Conservation (phyloP, 2,329 filamentous ascomycete species). For the Fusarium oligoseptatum region DNA sequence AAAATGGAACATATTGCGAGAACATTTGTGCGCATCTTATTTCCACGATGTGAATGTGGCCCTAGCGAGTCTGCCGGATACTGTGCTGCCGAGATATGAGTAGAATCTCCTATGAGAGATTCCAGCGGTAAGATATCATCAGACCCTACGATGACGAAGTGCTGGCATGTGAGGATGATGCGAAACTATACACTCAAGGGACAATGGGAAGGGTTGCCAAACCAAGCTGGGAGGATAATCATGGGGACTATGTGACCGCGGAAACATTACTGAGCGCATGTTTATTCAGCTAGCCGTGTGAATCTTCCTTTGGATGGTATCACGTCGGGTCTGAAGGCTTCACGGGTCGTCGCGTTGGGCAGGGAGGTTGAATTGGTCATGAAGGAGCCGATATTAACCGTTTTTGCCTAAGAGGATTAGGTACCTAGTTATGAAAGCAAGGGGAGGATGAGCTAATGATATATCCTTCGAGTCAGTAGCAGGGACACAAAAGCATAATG, state of each 20-base stretch:
- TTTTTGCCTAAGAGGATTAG: not conserved
- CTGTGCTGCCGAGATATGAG: conserved; percentile 5
- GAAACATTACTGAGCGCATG: conserved; percentile 3
- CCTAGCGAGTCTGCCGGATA: conserved; percentile 5
- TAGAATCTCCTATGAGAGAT: not conserved
- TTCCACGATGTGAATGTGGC: conserved; percentile 22
- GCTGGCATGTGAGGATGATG: not conserved
- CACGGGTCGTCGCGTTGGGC: not conserved
- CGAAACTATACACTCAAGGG: not conserved
- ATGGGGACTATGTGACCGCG: not conserved
- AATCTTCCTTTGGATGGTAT: not conserved
- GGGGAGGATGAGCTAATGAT: conserved; percentile 9
- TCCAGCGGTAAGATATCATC: conserved; percentile 13
- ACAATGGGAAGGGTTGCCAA: conserved; percentile 5
- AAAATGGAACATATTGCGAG: conserved; percentile 33
- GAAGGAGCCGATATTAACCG: not conserved
- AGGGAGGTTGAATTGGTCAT: not conserved
- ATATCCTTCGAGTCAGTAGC: not conserved
- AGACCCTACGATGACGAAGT: not conserved
- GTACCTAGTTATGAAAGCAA: conserved; percentile 3
- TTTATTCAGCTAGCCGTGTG: not conserved
- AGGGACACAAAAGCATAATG: not conserved
- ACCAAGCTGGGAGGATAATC: not conserved
- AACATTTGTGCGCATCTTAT: conserved; percentile 15
- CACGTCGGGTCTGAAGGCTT: not conserved